These are phyloP conservation scores for Colletotrichum navitas DNA, from an alignment of 2,329 filamentous ascomycete genomes.

Conservation along the genomic window DNA sequence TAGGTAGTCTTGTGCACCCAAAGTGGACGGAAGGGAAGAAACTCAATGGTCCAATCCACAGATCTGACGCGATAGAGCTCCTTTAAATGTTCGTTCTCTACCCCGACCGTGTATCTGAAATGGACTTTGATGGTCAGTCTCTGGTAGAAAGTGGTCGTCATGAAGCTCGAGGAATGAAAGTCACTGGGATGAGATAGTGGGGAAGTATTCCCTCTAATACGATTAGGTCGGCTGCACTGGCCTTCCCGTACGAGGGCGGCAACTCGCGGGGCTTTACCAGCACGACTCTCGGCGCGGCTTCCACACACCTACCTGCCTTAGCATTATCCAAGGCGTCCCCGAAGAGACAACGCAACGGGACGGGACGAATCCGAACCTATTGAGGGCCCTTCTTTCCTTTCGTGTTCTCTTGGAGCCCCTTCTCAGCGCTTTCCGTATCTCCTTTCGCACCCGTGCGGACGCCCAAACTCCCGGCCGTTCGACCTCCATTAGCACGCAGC, in stretches of 20 bases:
- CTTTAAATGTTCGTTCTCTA: too few species aligned
- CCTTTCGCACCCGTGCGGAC: background rate
- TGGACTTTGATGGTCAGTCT: background rate
- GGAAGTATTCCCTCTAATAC: background rate
- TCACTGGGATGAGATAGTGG: slow-evolving; percentile 1
- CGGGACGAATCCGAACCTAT: slow-evolving; percentile 13
- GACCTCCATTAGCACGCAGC: slow-evolving; percentile 1
- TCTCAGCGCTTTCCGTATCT: background rate
- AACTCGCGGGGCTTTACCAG: slow-evolving; percentile 32
- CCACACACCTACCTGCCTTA: slow-evolving; percentile 1
- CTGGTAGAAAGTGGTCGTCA: background rate
- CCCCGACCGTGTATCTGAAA: background rate
- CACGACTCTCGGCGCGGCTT: slow-evolving; percentile 16
- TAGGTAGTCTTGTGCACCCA: background rate
- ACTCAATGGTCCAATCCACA: background rate
- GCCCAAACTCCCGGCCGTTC: background rate
- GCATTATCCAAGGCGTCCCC: slow-evolving; percentile 20
- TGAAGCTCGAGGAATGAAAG: background rate
- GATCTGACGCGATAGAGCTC: background rate
- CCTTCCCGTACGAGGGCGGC: background rate
- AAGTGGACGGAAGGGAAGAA: background rate
- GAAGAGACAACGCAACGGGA: slow-evolving; percentile 25
- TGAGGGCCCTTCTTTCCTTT: background rate
- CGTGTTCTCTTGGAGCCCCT: background rate
- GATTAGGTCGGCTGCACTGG: background rate